Conservation (phyloP, 2,329 filamentous ascomycete genomes). For the Stemphylium beticola region DNA sequence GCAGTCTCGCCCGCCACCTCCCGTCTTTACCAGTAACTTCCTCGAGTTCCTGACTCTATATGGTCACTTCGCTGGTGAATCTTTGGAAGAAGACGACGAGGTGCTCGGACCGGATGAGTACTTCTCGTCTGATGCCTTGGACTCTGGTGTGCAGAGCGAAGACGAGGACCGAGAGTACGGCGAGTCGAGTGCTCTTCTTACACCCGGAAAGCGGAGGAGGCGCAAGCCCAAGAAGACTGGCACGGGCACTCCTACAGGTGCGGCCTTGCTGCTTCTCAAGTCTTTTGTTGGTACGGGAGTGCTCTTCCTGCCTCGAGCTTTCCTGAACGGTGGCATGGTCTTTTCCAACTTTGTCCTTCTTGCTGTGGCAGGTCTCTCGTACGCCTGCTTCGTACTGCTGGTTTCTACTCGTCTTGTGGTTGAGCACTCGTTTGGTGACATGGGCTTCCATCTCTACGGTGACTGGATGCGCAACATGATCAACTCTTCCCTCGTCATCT, state of each 20-base stretch:
- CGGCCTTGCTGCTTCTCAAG: slow-evolving; percentile 86
- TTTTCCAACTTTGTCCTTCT: slow-evolving; percentile 95
- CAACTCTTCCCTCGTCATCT: slow-evolving; percentile 89
- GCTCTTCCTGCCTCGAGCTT: slow-evolving; percentile 89
- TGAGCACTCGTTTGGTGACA: slow-evolving; percentile 95
- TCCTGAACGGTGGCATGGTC: slow-evolving; percentile 94
- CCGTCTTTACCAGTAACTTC: slow-evolving; percentile 81
- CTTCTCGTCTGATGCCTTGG: slow-evolving; percentile 79
- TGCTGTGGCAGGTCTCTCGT: slow-evolving; percentile 82
- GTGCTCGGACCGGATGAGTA: slow-evolving; percentile 86
- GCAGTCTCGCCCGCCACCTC: slow-evolving; percentile 31
- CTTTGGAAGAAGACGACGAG: slow-evolving; percentile 96
- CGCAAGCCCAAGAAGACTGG: slow-evolving; percentile 80
- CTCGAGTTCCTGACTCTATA: slow-evolving; percentile 95
- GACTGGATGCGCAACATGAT: slow-evolving; percentile 89
- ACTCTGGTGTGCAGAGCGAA: slow-evolving; percentile 60
- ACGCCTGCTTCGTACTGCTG: slow-evolving; percentile 96
- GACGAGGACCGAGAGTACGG: slow-evolving; percentile 75
- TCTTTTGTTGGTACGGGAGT: slow-evolving; percentile 98
- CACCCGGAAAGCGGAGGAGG: slow-evolving; percentile 70
- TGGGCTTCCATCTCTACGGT: slow-evolving; percentile 90
- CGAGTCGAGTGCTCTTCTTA: slow-evolving; percentile 84
- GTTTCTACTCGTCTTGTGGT: slow-evolving; percentile 85
- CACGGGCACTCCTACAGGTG: slow-evolving; percentile 78
- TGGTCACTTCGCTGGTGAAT: slow-evolving; percentile 96